Evolutionary conservation across 345 rosid genomes (phyloP).

Genomic region (Eucalyptus dawsonii): DNA sequence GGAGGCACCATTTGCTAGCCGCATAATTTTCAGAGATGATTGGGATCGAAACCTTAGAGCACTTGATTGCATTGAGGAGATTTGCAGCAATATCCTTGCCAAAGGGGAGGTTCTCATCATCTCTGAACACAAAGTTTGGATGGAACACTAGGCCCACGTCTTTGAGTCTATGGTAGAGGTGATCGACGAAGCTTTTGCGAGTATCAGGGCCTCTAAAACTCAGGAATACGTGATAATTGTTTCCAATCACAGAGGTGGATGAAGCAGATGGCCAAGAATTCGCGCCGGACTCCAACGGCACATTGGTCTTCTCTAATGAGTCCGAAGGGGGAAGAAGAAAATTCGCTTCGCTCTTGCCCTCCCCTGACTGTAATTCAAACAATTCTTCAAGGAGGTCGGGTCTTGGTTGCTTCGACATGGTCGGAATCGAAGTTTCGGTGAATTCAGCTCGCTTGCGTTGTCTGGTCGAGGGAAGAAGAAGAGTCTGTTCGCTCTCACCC

Average conservation of each 20-base stretch:
- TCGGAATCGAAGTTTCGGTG: no score
- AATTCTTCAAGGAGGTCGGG: no score
- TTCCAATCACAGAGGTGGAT: neutral
- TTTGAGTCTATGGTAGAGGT: neutral
- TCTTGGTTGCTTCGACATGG: no score
- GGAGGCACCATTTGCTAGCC: neutral
- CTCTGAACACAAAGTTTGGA: neutral
- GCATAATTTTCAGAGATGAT: neutral
- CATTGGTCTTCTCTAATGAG: no score
- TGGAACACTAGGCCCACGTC: neutral
- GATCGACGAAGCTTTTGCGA: neutral
- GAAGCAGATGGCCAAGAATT: neutral
- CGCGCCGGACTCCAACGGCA: no score
- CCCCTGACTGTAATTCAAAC: no score
- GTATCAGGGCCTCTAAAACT: neutral
- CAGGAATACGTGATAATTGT: neutral
- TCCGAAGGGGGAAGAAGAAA: no score
- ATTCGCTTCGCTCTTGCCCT: no score
- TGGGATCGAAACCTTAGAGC: neutral
- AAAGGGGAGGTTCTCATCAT: neutral
- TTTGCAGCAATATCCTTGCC: neutral
- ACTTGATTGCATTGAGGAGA: neutral
- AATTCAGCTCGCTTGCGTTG: no score
- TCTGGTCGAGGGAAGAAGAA: no score
- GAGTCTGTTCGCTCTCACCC: no score